phyloP scores from a whole-genome alignment of 495 filamentous ascomycete species.

The Umbilicaria muhlenbergii region DNA sequence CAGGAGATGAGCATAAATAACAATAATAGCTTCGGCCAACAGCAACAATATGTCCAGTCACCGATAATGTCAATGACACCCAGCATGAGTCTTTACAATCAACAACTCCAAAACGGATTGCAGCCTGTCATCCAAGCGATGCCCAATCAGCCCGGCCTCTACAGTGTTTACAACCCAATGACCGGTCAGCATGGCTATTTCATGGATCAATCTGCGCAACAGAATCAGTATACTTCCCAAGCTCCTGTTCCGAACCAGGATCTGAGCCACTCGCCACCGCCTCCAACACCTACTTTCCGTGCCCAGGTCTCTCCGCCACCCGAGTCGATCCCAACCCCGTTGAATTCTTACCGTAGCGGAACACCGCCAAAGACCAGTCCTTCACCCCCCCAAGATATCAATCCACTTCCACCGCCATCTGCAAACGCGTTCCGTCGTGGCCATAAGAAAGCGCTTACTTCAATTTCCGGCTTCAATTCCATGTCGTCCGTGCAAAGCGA shows the following conservation, averaged over 20 bases:
- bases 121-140: conserved; percentile 56
- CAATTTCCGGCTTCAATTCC: conserved; percentile 44
- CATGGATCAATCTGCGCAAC: conserved; percentile 35
- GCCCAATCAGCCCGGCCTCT: conserved; percentile 56
- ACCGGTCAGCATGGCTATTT: conserved; percentile 67
- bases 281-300: conserved; percentile 44
- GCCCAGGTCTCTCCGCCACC: conserved; percentile 72
- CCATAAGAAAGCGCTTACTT: conserved; percentile 81
- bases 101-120: conserved; percentile 58
- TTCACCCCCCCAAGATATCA: conserved; percentile 44
- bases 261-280: conserved; percentile 24
- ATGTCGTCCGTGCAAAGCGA: conserved; percentile 40
- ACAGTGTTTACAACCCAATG: conserved; percentile 66
- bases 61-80: conserved; percentile 22
- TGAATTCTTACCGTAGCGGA: conserved; percentile 32
- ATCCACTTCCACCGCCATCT: conserved; percentile 63
- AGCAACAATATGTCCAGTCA: conserved; percentile 22
- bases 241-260: conserved; percentile 18
- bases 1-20: conserved; percentile 52
- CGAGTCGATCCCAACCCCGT: conserved; percentile 34
- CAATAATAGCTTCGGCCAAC: conserved; percentile 26
- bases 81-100: conserved; percentile 40
- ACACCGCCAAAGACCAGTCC: conserved; percentile 45
- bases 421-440: conserved; percentile 78
- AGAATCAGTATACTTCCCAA: conserved; percentile 21